phyloP scores from a whole-genome alignment of 2,329 filamentous ascomycete genomes.

The Pseudogymnoascus sp. region DNA sequence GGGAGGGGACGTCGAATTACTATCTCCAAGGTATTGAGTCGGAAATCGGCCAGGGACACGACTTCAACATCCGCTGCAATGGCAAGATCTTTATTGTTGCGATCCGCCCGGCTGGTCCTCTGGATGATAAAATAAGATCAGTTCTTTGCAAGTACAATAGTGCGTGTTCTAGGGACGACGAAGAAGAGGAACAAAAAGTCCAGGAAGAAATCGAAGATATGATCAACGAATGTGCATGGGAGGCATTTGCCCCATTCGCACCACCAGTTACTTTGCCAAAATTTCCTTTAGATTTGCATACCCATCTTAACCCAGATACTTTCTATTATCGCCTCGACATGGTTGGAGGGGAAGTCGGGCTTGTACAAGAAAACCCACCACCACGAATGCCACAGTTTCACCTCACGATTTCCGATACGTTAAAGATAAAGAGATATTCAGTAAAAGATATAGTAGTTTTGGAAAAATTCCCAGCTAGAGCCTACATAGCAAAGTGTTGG shows the following conservation, averaged over 20 bases:
- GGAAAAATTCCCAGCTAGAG: constrained; percentile 7
- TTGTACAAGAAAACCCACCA: background rate
- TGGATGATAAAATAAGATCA: background rate
- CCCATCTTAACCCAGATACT: constrained; percentile 6
- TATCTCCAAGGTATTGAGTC: background rate
- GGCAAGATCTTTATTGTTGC: background rate
- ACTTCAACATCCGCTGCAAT: background rate
- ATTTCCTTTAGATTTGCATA: background rate
- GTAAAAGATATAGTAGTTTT: constrained; percentile 11
- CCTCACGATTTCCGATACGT: background rate
- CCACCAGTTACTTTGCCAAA: background rate
- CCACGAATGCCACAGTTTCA: background rate
- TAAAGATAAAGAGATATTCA: constrained; percentile 11
- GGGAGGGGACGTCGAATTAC: background rate
- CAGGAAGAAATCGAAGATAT: constrained; percentile 13
- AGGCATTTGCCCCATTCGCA: constrained; percentile 7
- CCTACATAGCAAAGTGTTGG: constrained; percentile 15
- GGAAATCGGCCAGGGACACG: background rate
- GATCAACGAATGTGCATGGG: constrained; percentile 8
- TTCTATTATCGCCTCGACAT: constrained; percentile 9
- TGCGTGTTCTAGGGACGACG: background rate
- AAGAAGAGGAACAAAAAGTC: background rate
- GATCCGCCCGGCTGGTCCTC: background rate
- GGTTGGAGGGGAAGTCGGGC: constrained; percentile 6
- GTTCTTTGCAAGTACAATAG: background rate